Conservation (phyloP, 2,329 filamentous ascomycete genomes). For the Fusarium bulbicola region DNA sequence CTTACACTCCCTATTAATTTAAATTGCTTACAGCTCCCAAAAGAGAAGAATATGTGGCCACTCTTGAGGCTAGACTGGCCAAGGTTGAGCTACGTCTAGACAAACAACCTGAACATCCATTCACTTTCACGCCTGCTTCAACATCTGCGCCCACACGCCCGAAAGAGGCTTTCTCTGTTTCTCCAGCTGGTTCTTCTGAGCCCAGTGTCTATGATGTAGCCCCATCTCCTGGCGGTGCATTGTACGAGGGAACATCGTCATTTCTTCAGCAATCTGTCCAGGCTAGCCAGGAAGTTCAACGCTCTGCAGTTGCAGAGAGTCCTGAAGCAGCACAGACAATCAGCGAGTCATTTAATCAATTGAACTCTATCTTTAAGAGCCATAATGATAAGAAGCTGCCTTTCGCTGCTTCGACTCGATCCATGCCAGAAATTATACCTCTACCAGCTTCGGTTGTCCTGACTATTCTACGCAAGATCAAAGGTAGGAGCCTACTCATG, state of each 20-base stretch:
- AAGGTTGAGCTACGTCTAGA: constrained; percentile 18
- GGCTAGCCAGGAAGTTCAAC: constrained; percentile 24
- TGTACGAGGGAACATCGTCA: constrained; percentile 33
- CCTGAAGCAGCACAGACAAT: constrained; percentile 25
- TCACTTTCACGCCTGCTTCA: background rate
- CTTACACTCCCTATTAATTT: fast-evolving
- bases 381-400: background rate
- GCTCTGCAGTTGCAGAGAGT: constrained; percentile 12
- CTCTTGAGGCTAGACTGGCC: constrained; percentile 16
- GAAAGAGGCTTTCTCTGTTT: background rate
- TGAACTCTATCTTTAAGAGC: constrained; percentile 4
- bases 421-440: constrained; percentile 3
- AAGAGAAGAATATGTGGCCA: constrained; percentile 24
- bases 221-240: background rate
- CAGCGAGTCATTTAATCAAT: constrained; percentile 17
- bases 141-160: background rate
- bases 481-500: background rate
- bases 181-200: constrained; percentile 1
- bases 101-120: background rate
- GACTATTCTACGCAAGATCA: constrained; percentile 15
- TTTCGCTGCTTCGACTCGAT: background rate
- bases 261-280: constrained; percentile 28
- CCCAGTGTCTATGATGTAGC: background rate
- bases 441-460: constrained; percentile 15
- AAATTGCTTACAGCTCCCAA: background rate